Conservation (phyloP, 2,329 filamentous ascomycete species). For the Botrytis aclada region DNA sequence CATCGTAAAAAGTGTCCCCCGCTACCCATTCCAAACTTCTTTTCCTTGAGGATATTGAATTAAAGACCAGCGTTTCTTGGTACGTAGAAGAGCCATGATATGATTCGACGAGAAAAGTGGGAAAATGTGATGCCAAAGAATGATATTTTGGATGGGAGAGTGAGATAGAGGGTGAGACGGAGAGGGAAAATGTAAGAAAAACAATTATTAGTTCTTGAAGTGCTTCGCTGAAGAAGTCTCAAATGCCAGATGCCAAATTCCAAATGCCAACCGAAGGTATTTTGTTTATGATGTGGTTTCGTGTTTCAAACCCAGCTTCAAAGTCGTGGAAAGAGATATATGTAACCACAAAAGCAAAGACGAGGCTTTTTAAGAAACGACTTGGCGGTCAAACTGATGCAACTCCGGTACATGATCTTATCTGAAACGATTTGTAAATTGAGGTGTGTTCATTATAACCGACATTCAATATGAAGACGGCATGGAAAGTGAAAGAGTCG, state of each 20-base stretch:
- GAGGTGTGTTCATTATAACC: constrained; percentile 31
- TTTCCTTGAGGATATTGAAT: constrained; percentile 23
- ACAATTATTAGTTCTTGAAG: constrained; percentile 36
- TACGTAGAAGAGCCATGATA: constrained; percentile 26
- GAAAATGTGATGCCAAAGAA: constrained; percentile 26
- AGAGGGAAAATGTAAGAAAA: constrained; percentile 25
- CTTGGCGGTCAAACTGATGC: constrained; percentile 16
- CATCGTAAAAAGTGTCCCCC: constrained; percentile 28
- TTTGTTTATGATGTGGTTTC: constrained; percentile 21
- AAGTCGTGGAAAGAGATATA: constrained; percentile 24
- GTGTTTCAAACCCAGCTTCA: constrained; percentile 11
- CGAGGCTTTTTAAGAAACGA: constrained; percentile 27
- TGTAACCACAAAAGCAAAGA: constrained; percentile 35
- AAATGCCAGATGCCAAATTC: constrained; percentile 29
- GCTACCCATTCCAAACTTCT: constrained; percentile 19
- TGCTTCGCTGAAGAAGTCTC: constrained; percentile 20
- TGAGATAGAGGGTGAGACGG: not conserved
- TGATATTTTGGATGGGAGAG: not conserved
- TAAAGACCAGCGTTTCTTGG: constrained; percentile 29
- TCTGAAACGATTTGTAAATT: constrained; percentile 31
- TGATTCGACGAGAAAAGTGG: constrained; percentile 22
- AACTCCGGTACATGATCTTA: constrained; percentile 24
- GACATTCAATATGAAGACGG: constrained; percentile 15
- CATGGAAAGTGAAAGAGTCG: constrained; percentile 16
- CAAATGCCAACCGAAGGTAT: constrained; percentile 25